phyloP scores from a whole-genome alignment of 306 rosid genomes.

The Sicyos baderoa region DNA sequence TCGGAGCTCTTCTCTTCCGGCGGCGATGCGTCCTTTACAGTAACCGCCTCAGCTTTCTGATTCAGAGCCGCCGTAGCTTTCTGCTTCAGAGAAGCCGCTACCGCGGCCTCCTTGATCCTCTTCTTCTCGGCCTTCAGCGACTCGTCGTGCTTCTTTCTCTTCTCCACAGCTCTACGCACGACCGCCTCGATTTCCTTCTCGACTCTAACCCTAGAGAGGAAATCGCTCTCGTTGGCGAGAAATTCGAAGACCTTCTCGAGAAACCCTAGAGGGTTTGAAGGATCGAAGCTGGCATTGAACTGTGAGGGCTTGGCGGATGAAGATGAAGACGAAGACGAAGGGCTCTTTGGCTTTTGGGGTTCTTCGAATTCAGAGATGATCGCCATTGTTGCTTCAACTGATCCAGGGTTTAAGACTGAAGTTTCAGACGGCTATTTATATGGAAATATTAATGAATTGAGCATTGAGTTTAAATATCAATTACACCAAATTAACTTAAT shows the following conservation, averaged over 20 bases:
- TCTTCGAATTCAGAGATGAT: conserved; percentile 56
- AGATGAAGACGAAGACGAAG: conserved; percentile 11
- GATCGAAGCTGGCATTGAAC: conserved; percentile 55
- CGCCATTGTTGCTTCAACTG: conserved; percentile 35
- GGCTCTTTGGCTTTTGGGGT: conserved; percentile 14
- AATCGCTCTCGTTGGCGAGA: conserved; percentile 37
- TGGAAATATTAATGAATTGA: too few species aligned
- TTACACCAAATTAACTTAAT: too few species aligned
- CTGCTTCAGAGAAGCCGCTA: conserved; percentile 16
- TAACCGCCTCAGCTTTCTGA: conserved; percentile 23
- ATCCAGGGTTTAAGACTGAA: not conserved
- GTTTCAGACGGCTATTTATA: too few species aligned
- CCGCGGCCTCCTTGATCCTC: conserved; percentile 24
- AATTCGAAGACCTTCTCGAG: conserved; percentile 51
- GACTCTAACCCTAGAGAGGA: conserved; percentile 31
- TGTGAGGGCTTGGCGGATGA: conserved; percentile 25
- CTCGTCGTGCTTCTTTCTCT: conserved; percentile 21
- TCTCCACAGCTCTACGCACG: conserved; percentile 26
- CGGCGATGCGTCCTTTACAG: conserved; percentile 9
- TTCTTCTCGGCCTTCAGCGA: conserved; percentile 18
- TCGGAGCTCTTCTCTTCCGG: conserved; percentile 9
- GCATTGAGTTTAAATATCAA: too few species aligned
- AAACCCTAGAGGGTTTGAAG: conserved; percentile 46
- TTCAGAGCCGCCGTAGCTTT: conserved; percentile 22
- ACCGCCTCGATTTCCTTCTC: conserved; percentile 25